Base-by-base conservation (phyloP, 192 early-diverging fungal species). In the Gigaspora rosea region DNA sequence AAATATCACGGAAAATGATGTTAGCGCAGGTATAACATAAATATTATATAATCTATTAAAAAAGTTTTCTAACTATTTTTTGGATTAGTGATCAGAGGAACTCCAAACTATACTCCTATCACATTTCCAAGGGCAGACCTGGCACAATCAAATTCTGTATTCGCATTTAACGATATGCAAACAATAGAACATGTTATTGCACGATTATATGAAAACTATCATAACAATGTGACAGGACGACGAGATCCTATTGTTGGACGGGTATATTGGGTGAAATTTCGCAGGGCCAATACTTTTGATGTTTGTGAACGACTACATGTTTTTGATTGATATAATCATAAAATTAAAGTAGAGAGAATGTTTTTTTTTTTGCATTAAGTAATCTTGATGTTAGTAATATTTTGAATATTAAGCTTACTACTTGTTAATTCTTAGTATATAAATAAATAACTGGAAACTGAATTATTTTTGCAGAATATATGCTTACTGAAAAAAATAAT, bases 281-380 rank as follows among this genome's bases (percentile, higher is more conserved):
- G 50, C 1, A 51, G 48, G 32, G 8, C 20, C 18, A 33, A 52
- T 48, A 70, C 48, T 22, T 70, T 51, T 70, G 49, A 70, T 49
- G 48, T 33, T 51, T 9, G 9, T 51, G 49, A 70, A 69, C 11
- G 18, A 52, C 8, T 3, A 15, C 48, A 69, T 8, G 50, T 70
- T 51, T 70, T 70, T 52, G 67, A 51, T 70, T 51, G 47, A 69
- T n/a, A n/a, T n/a, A n/a, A n/a, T n/a, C n/a, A n/a, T n/a, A n/a
- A n/a, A n/a, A n/a, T n/a, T 56, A 56, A 56, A 56, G 18, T n/a
- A n/a, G n/a, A n/a, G n/a, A n/a, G n/a, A n/a, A n/a, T n/a, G n/a
- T n/a, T n/a, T n/a, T n/a, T n/a, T n/a, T n/a, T n/a, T n/a, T n/a
- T n/a, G n/a, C n/a, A n/a, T n/a, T n/a, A n/a, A n/a, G n/a, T n/a